Conservation (phyloP, 768 basidiomycete genomes). For the Phylloporus sp. region DNA sequence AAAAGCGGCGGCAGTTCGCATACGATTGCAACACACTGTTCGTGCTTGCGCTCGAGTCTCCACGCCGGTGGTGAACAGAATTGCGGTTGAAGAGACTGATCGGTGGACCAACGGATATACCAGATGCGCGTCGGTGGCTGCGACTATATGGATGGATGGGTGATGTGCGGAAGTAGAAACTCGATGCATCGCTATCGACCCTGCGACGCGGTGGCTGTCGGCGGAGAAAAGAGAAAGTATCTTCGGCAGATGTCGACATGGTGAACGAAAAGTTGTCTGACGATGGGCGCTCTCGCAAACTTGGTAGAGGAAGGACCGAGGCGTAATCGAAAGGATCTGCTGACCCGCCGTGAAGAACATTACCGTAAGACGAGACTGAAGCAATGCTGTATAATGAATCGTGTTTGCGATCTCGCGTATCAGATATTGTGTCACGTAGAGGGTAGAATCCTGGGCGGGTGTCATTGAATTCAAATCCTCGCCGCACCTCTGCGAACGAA, state of each 20-base stretch:
- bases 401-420: slow-evolving; percentile 41
- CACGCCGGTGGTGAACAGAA: slow-evolving; percentile 48
- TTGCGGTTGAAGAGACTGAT: slow-evolving; percentile 71
- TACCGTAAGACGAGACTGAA: slow-evolving; percentile 76
- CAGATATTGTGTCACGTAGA: slow-evolving; percentile 38
- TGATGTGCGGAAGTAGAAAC: slow-evolving; percentile 59
- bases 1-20: slow-evolving; percentile 50
- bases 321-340: slow-evolving; percentile 75
- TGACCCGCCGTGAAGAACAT: slow-evolving; percentile 57
- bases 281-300: slow-evolving; percentile 49
- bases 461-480: slow-evolving; percentile 70
- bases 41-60: slow-evolving; percentile 56
- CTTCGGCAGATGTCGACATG: slow-evolving; percentile 54
- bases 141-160: slow-evolving; percentile 36
- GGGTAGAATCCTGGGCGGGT: slow-evolving; percentile 67
- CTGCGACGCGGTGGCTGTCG: slow-evolving; percentile 42
- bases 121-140: slow-evolving; percentile 62
- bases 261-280: slow-evolving; percentile 60
- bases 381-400: slow-evolving; percentile 72
- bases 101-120: slow-evolving; percentile 59
- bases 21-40: slow-evolving; percentile 58
- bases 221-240: slow-evolving; percentile 66
- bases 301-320: slow-evolving; percentile 33
- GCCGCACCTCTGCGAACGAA: slow-evolving; percentile 74
- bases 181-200: slow-evolving; percentile 73